A percentile compares a stretch with the other conserved stretches of the same genome.
Conservation (phyloP, 192 early-diverging fungal species). For the Rhizophagus sp. region DNA sequence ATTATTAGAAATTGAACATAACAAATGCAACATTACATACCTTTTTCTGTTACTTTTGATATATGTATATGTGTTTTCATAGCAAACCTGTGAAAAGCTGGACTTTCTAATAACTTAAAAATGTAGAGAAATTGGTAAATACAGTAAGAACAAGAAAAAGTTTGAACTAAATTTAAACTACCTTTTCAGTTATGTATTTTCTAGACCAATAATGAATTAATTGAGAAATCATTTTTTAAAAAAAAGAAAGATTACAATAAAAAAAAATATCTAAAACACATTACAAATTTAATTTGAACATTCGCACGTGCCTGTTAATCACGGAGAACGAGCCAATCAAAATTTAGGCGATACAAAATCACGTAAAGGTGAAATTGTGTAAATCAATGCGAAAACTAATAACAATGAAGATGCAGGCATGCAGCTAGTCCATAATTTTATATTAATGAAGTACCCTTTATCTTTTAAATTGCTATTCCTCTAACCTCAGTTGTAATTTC, state of each 20-base stretch:
- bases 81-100: slow-evolving; percentile 19
- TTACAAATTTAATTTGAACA: no score
- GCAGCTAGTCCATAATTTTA: no score
- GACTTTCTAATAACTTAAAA: slow-evolving; percentile 5
- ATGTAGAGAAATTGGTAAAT: neutral
- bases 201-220: slow-evolving; percentile 8
- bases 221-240: neutral
- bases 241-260: neutral
- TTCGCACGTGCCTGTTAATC: no score
- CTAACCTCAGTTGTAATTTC: no score
- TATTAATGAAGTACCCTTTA: no score
- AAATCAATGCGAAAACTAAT: no score
- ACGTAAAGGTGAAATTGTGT: no score
- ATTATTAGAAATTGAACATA: neutral
- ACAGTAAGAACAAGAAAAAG: neutral
- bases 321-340: no score
- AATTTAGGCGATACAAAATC: no score
- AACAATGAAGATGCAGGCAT: no score
- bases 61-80: slow-evolving; percentile 2
- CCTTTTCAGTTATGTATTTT: slow-evolving; percentile 17
- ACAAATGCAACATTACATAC: neutral
- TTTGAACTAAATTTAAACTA: neutral
- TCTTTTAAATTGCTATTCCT: no score
- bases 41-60: slow-evolving; percentile 13
- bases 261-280: no score